Evolutionary conservation across 495 filamentous ascomycete genomes (phyloP), one percentile per base, ranked within the genome.

Genomic region (Xylaria scruposa): DNA sequence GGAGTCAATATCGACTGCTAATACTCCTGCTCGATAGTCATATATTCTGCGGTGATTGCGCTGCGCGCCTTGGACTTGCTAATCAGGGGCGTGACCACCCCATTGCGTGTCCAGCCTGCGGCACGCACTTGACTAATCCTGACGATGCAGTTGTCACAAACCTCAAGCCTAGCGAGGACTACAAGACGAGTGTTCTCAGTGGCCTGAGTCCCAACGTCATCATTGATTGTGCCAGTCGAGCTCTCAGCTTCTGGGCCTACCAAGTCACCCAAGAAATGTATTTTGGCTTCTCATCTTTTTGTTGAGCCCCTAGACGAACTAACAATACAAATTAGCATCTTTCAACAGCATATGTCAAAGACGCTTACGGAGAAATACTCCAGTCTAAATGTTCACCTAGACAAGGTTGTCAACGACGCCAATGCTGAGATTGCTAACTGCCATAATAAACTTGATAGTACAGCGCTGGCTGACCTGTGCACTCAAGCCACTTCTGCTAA

Each of bases 211-310:
- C 96, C 2, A 91, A 87, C 49, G 88, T 91, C 13, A 93, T 99
- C 66, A 94, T 97, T 88, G 96, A 98, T 77, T 97, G 94, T 75
- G 92, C 95, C 62, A 92, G 91, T 15, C 87, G 93, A 68, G 96
- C 91, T 5, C 79, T 98, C 67, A 89, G 86, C 19, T 98, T 98
- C 77, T 99, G 94, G 92, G 89, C 90, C 46, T 98, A 97, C 78
- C 96, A 98, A 75, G 90, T 93, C 17, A 91, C 90, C 7, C 94
- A 97, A 76, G 93, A 98, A 82, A 94, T 98, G 94, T 97, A 42
- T 54, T 49, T 85, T 75, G 15, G 6, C 13, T 4, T 33, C 53
- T 9, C 8, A 6, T 17, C n/a, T 10, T 7, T 7, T 1, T 61
- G 33, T 21, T 19, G 0, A 8, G 68, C 71, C 10, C 38, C 1